Evolutionary conservation across 768 basidiomycete genomes (phyloP), one percentile per base, ranked within the genome.

Genomic region (Hemileccinum rubropunctum): DNA sequence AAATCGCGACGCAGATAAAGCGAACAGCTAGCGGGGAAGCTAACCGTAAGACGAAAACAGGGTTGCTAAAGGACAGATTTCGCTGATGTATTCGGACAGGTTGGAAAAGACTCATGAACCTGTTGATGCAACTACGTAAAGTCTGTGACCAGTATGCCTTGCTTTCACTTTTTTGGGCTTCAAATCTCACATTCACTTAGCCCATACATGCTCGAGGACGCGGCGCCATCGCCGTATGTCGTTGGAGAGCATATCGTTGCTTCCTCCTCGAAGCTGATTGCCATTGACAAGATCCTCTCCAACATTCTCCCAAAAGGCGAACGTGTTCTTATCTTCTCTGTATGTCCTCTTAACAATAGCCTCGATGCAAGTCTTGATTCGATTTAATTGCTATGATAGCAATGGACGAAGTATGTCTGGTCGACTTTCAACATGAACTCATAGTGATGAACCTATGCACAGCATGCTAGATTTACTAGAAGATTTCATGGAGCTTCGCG

Each of bases 381-480:
- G 26, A 62, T 13, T 12, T 41, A 27, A n/a, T 5, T 21, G n/a
- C 64, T 27, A 21, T 27, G 6, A 51, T 60, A 81, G 78, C 81
- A 83, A 80, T 83, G 79, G 79, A 81, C 78, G 2, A 69, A 62
- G 80, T 78, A 57, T 48, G 66, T 51, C 12, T 5, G 1, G 2
- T 8, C 1, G 17, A 34, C 11, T 12, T 26, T 42, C 10, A 17
- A 18, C 18, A 43, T 38, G 12, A 35, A 49, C 6, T 0, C 5
- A 13, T 26, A 8, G 2, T 57, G 26, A 54, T n/a, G 13, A 34
- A 21, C 2, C 12, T 43, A 61, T 50, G 12, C 57, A 40, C 43
- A 81, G 82, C 45, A 86, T 88, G 80, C 75, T 89, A 49, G 81
- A 87, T 51, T 59, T 84, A 33, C 61, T 88, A 4, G 84, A 86